A percentile compares a stretch with the other conserved stretches of the same genome.
Evolutionary conservation across 164 flowering plant genomes (phyloP).

Genomic region (Chloranthus sessilifolius): DNA sequence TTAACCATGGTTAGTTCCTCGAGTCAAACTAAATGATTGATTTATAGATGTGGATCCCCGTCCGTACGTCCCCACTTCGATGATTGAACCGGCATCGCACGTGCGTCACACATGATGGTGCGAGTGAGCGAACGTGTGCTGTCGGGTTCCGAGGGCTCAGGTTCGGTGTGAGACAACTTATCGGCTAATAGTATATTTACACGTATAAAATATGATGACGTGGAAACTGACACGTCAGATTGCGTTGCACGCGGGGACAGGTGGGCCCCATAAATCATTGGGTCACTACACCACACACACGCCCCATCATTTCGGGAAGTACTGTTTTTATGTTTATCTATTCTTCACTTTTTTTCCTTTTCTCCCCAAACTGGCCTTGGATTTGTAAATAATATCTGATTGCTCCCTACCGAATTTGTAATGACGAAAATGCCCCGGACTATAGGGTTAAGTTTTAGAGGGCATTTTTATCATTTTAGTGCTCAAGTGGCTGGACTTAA

Average conservation of each 20-base stretch:
- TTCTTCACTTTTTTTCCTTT: not conserved
- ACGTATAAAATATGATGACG: not conserved
- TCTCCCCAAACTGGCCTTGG: not conserved
- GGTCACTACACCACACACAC: not conserved
- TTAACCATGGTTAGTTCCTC: conserved; percentile 6
- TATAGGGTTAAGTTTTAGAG: too few relatives aligned
- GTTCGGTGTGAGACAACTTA: not conserved
- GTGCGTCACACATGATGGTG: conserved; percentile 13
- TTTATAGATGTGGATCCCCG: not conserved
- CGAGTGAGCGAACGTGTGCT: conserved; percentile 9
- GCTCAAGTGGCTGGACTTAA: too few relatives aligned
- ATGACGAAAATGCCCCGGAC: too few relatives aligned
- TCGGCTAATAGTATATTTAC: not conserved
- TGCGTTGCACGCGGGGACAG: conserved; percentile 1
- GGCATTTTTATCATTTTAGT: too few relatives aligned
- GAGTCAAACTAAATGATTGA: conserved; percentile 11
- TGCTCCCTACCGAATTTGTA: too few relatives aligned
- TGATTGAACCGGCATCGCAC: conserved; percentile 15
- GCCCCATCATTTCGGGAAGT: conserved; percentile 5
- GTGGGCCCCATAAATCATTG: conserved; percentile 15
- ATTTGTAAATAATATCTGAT: too few relatives aligned
- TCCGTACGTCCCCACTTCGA: conserved; percentile 5
- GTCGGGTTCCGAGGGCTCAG: conserved; percentile 9
- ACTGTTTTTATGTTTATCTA: not conserved
- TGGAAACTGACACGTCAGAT: not conserved